Percentiles rank a stretch among this genome's conserved stretches.
These are phyloP conservation scores for Saccharomyces hybrid DNA, from an alignment of 1,139 yeast species.

Conservation along the genomic window DNA sequence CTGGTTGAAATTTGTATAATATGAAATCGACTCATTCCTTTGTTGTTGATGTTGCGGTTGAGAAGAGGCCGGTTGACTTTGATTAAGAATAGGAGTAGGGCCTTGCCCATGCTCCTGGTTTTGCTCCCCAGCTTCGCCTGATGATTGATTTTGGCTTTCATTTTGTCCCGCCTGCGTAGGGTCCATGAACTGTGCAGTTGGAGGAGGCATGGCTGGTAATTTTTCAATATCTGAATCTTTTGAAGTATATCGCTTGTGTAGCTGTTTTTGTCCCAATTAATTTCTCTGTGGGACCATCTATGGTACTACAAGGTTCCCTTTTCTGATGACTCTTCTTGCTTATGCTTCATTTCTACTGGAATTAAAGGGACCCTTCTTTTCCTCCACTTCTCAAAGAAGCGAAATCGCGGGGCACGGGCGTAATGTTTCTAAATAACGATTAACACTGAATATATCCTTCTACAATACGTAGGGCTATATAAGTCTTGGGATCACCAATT, in stretches of 20 bases:
- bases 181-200: constrained; percentile 6
- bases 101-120: constrained; percentile 3
- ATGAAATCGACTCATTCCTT: constrained; percentile 21
- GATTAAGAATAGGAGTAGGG: not conserved
- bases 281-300: not conserved
- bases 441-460: not conserved
- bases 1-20: constrained; percentile 24
- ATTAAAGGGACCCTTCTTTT: not conserved
- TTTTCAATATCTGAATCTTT: constrained; percentile 7
- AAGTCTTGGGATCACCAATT: not conserved
- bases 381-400: not conserved
- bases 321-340: not conserved
- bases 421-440: not conserved
- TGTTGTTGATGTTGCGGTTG: constrained; percentile 6
- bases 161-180: not conserved
- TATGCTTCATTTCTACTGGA: not conserved
- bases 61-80: constrained; percentile 8
- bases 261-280: not conserved
- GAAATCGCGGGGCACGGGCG: constrained; percentile 1
- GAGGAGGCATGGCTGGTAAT: constrained; percentile 12
- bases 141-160: constrained; percentile 1
- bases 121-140: not conserved
- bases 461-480: not conserved
- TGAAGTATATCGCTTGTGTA: not conserved
- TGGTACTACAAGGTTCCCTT: not conserved